A percentile compares a stretch with the other conserved stretches of the same genome.
These are phyloP conservation scores for Raddia distichophylla DNA, from an alignment of 176 grass and related monocot genomes.

Conservation along the genomic window DNA sequence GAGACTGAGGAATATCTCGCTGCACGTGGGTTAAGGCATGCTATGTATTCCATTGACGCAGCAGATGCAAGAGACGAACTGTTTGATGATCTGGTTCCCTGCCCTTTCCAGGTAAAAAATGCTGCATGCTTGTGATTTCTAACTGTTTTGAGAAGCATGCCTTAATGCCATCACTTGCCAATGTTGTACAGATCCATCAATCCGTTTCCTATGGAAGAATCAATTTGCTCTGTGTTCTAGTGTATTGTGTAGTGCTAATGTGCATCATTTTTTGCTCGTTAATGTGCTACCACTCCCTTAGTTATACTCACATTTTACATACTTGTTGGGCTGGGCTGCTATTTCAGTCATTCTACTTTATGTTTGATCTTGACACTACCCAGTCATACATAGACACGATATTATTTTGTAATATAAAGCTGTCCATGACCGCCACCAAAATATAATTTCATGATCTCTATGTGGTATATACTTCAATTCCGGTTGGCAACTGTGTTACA, in stretches of 20 bases:
- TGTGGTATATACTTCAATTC: neutral
- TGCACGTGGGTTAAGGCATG: conserved; percentile 53
- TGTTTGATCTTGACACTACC: neutral
- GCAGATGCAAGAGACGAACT: conserved; percentile 66
- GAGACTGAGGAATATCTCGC: conserved; percentile 72
- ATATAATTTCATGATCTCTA: conserved; percentile 1
- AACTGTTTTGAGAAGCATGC: neutral
- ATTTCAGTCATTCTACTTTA: neutral
- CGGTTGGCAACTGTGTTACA: neutral
- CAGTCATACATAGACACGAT: neutral
- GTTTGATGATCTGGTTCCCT: conserved; percentile 69
- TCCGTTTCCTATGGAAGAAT: conserved; percentile 6
- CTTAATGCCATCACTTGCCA: neutral
- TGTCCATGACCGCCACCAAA: neutral
- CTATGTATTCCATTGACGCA: conserved; percentile 64
- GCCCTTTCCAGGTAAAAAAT: conserved; percentile 74
- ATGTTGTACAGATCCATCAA: neutral
- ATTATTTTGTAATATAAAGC: neutral
- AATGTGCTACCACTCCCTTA: neutral
- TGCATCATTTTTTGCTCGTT: conserved; percentile 1
- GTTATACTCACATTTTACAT: neutral
- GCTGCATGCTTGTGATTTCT: neutral
- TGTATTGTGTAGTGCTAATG: neutral
- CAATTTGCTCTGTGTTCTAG: neutral
- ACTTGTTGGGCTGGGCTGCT: neutral